phyloP scores from a whole-genome alignment of 192 early-diverging fungal genomes.

The Gonapodya prolifera region DNA sequence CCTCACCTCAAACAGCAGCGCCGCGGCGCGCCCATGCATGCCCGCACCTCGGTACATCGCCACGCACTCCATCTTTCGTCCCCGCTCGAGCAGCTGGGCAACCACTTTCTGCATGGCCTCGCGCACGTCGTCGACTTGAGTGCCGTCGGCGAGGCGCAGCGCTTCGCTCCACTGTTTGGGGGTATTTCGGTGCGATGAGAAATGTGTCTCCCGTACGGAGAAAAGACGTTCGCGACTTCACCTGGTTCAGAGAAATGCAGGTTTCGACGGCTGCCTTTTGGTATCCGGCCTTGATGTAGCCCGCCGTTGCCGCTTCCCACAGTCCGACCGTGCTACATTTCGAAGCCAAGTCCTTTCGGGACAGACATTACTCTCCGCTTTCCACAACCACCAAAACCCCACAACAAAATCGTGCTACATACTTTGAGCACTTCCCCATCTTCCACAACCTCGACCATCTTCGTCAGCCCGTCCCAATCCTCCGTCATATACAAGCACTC shows the following conservation, averaged over 20 bases:
- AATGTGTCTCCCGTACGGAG: not conserved
- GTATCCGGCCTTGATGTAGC: slow-evolving; percentile 31
- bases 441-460: not conserved
- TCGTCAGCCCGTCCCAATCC: not conserved
- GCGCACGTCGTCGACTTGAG: slow-evolving; percentile 35
- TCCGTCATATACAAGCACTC: not conserved
- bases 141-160: slow-evolving; percentile 27
- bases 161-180: slow-evolving; percentile 34
- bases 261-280: slow-evolving; percentile 33
- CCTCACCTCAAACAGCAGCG: slow-evolving; percentile 30
- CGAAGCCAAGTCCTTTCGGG: slow-evolving; percentile 27
- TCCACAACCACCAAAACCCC: not conserved
- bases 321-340: slow-evolving; percentile 35
- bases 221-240: slow-evolving; percentile 6
- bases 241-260: slow-evolving; percentile 40
- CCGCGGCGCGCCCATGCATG: slow-evolving; percentile 34
- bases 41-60: slow-evolving; percentile 44
- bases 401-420: not conserved
- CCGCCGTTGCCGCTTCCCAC: slow-evolving; percentile 27
- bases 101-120: slow-evolving; percentile 29
- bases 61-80: slow-evolving; percentile 23
- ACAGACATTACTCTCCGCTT: not conserved
- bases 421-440: not conserved
- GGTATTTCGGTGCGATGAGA: not conserved
- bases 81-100: slow-evolving; percentile 19